A percentile compares a stretch with the other conserved stretches of the same genome.
phyloP scores from a whole-genome alignment of 148 eudicot species.

The Rhododendron williamsianum region DNA sequence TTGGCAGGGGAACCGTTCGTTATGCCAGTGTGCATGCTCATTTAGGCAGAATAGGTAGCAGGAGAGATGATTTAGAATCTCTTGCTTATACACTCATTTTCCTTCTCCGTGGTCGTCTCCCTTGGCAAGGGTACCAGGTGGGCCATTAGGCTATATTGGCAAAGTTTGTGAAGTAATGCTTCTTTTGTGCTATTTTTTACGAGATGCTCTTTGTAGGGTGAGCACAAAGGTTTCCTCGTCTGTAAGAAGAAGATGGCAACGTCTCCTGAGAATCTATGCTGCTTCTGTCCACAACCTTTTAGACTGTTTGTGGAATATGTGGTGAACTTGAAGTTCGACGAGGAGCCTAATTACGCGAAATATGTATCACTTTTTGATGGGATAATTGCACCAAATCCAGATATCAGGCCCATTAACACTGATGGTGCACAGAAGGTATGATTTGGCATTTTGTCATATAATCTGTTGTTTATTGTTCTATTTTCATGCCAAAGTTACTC shows the following conservation, averaged over 20 bases:
- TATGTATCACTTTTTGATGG: conserved; percentile 71
- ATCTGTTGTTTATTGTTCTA: not conserved
- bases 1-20: conserved; percentile 72
- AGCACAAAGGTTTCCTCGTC: conserved; percentile 78
- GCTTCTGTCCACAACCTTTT: conserved; percentile 64
- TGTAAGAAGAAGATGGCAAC: conserved; percentile 89
- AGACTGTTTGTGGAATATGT: conserved; percentile 58
- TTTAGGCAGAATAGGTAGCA: conserved; percentile 67
- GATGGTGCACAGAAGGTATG: conserved; percentile 84
- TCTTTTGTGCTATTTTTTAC: conserved; percentile 7
- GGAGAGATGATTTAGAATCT: conserved; percentile 88
- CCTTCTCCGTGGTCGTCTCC: conserved; percentile 75
- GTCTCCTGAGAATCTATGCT: conserved; percentile 60
- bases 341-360: conserved; percentile 78
- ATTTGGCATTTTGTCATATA: conserved; percentile 1
- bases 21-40: conserved; percentile 94
- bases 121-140: conserved; percentile 93
- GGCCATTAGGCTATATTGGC: not conserved
- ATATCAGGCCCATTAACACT: conserved; percentile 59
- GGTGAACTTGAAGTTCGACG: conserved; percentile 73
- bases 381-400: conserved; percentile 74
- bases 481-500: not conserved
- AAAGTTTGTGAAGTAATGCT: not conserved
- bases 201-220: conserved; percentile 45
- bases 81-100: conserved; percentile 82